Evolutionary conservation across 202 grass and related monocot genomes (phyloP), one percentile per base, ranked within the genome.

Genomic region (Schoenoplectus tabernaemontani): DNA sequence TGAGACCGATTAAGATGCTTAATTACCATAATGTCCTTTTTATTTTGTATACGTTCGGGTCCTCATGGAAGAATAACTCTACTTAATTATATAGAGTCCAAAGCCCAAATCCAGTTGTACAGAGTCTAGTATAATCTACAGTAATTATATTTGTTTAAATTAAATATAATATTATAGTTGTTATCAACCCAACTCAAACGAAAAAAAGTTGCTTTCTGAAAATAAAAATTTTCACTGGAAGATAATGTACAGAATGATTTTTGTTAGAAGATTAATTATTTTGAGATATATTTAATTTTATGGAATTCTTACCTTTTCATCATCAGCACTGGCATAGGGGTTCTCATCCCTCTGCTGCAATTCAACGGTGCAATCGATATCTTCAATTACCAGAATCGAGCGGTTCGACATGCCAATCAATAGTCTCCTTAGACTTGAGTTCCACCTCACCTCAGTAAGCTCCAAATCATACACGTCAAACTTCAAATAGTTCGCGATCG

Each of bases 391-490:
- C 16, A 97, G 89, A 73, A 97, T 97, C 47, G 94, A 92, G 9
- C 81, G 66, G 83, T 93, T 93, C 48, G 82, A 88, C 91, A 93
- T 97, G 20, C 88, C 79, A 3, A 94, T 85, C 77, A 97, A 76
- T 81, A 97, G 64, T 42, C 82, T 63, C 23, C 91, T 78, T 0
- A 97, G 86, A 7, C 56, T 83, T 3, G 77, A 84, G 57, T 97
- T 97, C 85, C 87, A 85, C 33, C 57, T 69, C 22, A 94, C 89
- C 80, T 92, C 89, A 3, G 89, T 87, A 17, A 97, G 84, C 86
- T 93, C 91, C 67, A 97, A 82, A 86, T 97, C 94, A 59, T 97
- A 97, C 59, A 94, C 87, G 54, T 97, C 89, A 44, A 93, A 97
- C 89, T 90, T 93, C 77, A 97, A 90, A 80, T 91, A 81, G 73